A percentile compares a stretch with the other conserved stretches of the same genome.
Conservation (phyloP, 2,329 filamentous ascomycete species). For the Diplodia intermedia region DNA sequence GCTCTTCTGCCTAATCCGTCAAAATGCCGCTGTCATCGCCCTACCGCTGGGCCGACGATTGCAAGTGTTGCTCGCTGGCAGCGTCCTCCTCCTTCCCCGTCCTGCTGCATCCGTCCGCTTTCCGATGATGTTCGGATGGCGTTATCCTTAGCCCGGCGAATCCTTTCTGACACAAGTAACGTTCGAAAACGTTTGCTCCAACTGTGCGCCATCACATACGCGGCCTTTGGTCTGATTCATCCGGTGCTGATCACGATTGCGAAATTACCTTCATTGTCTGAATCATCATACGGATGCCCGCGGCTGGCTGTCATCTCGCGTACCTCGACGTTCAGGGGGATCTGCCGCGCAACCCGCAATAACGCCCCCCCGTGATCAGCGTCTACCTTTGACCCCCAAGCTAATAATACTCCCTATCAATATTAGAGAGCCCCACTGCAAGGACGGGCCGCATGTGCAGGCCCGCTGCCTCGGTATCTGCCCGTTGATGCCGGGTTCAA, state of each 20-base stretch:
- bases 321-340: conserved; percentile 16
- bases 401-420: conserved; percentile 14
- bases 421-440: not conserved
- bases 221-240: not conserved
- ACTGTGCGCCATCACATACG: not conserved
- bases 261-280: conserved; percentile 8
- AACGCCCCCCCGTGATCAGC: conserved; percentile 1
- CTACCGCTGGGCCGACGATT: not conserved
- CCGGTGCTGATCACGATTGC: not conserved
- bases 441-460: not conserved
- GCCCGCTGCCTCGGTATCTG: not conserved
- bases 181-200: conserved; percentile 11
- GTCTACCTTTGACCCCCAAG: conserved; percentile 10
- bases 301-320: conserved; percentile 9
- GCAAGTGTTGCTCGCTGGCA: not conserved
- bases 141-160: not conserved
- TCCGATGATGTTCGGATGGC: not conserved
- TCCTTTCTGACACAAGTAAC: conserved; percentile 7
- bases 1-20: not conserved
- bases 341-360: conserved; percentile 18
- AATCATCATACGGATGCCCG: not conserved
- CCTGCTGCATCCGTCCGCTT: conserved; percentile 1
- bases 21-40: not conserved
- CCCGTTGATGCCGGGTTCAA: not conserved
- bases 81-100: not conserved